Conservation (phyloP, 2,329 filamentous ascomycete species). For the Alternaria atra region DNA sequence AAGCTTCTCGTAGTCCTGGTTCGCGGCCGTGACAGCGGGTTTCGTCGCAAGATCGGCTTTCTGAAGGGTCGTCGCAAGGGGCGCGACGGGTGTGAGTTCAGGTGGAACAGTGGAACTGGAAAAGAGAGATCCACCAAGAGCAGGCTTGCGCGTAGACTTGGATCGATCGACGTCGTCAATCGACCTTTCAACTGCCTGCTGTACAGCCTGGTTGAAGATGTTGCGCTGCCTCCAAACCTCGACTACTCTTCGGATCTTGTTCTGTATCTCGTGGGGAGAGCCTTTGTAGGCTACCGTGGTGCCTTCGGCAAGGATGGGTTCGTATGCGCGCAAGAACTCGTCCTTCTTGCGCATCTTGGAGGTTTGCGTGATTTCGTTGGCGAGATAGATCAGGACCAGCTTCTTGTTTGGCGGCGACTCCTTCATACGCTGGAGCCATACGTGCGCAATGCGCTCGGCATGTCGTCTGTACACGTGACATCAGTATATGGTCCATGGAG, state of each 20-base stretch:
- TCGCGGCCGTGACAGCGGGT: conserved; percentile 73
- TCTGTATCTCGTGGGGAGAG: conserved; percentile 80
- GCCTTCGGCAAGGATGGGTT: conserved; percentile 91
- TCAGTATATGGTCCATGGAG: conserved; percentile 27
- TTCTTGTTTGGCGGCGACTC: conserved; percentile 87
- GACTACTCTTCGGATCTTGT: conserved; percentile 85
- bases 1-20: conserved; percentile 84
- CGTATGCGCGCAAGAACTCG: conserved; percentile 91
- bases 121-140: conserved; percentile 76
- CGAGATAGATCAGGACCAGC: conserved; percentile 90
- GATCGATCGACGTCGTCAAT: conserved; percentile 72
- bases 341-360: conserved; percentile 91
- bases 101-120: conserved; percentile 70
- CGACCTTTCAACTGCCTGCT: conserved; percentile 80
- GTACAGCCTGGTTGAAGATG: conserved; percentile 84
- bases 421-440: conserved; percentile 90
- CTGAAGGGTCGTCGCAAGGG: conserved; percentile 75
- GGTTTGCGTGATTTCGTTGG: conserved; percentile 97
- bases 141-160: conserved; percentile 63
- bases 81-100: conserved; percentile 79
- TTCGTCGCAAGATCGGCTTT: conserved; percentile 77
- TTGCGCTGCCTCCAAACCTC: conserved; percentile 91
- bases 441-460: conserved; percentile 87
- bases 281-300: conserved; percentile 90
- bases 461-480: conserved; percentile 71